Base-by-base conservation (phyloP, 768 basidiomycete species). In the Leccinellum rugosiceps region DNA sequence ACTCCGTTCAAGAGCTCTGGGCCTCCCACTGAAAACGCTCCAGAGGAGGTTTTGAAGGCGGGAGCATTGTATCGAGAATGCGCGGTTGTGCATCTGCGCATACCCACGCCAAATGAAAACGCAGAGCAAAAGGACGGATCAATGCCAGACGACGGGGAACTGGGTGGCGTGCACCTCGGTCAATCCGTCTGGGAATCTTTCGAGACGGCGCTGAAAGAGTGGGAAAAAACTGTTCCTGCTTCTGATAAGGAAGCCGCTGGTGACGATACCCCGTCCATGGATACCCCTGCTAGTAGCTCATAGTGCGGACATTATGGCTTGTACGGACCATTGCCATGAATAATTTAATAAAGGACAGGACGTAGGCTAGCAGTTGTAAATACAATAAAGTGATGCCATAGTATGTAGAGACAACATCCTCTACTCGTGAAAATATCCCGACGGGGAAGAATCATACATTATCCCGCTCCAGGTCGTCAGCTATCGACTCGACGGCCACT, bases 1-100 rank as follows among this genome's bases (percentile, higher is more conserved):
- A 90, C 87, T 3, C 88, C 89, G 3, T 85, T 89, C 75, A 90
- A 89, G 70, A 74, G 78, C 41, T 66, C 78, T 4, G 72, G 71
- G 35, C 48, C 60, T 7, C 15, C 63, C 5, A 11, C 43, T 13
- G 63, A 63, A 21, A 63, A 56, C 25, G 23, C 72, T 51, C 73
- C 76, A 6, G 83, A 82, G 56, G 89, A 92, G 64, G 80, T 89
- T 3, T 76, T 92, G 43, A 88, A 87, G 69, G 87, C 90, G 2
- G 90, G 90, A 0, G 86, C 88, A 10, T 69, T 92, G 41, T 92
- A 92, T 62, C 78, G 84, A 9, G 87, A 92, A 62, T 92, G 90
- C 62, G 83, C 87, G 1, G 82, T 87, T 5, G 84, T 87, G 8
- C 70, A 68, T 26, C 60, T 86, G 30, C 69, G 67, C 19, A 71